Evolutionary conservation across 441 rosid genomes (phyloP), one percentile per base, ranked within the genome.

Genomic region (Bruguiera hainesii): DNA sequence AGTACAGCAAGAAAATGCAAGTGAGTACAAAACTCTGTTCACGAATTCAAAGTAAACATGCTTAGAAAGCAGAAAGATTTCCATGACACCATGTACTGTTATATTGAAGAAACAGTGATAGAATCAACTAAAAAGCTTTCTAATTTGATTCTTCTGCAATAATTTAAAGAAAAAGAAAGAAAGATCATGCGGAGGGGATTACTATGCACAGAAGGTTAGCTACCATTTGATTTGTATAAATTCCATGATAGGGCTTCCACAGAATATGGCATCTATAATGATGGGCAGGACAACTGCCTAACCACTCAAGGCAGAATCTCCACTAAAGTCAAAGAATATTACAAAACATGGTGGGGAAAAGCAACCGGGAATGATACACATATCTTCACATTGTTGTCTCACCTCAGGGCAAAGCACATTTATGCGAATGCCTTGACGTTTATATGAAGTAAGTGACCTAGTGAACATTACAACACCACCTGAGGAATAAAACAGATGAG

Each of bases 401-500:
- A 96, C 99, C 97, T 96, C 99, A 35, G 99, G 99, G 83, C 98
- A 96, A 79, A 96, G 96, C 68, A 84, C 99, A 74, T 96, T 96
- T 75, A 89, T 55, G 21, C 99, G 95, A 66, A 96, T 90, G 70
- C 98, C 99, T 75, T 69, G 74, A 56, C 83, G 88, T 77, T 73
- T 83, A 65, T 73, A 79, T 56, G 78, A 79, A 42, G 69, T 80
- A 60, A 96, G 84, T 65, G 99, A 84, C 79, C 98, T 87, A 51
- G 99, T 87, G 79, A 96, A 96, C 79, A 96, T 75, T 51, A 90
- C 72, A 67, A 92, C 92, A 18, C 99, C 99, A 10, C 83, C 99
- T 95, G 73, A 39, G 56, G 46, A 74, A 57, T 42, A 73, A 61
- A 63, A 19, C 35, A 9, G 33, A 5, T 18, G 60, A 76, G 73